Evolutionary conservation across 2,329 filamentous ascomycete genomes (phyloP), one percentile per base, ranked within the genome.

Genomic region (Fusarium verticillioides): DNA sequence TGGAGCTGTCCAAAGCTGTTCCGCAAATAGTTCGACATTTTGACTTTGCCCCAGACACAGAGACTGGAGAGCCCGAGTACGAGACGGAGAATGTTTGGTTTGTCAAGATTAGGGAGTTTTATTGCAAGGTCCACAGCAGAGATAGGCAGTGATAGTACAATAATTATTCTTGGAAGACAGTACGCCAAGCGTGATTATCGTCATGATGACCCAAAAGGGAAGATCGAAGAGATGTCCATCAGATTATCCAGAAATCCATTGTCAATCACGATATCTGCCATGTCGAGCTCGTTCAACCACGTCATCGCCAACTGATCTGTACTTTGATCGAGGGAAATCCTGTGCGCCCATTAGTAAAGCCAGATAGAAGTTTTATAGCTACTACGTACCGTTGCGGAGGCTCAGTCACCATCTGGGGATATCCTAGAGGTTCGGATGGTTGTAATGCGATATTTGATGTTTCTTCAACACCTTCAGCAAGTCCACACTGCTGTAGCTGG

Each of bases 281-380:
- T 56, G 8, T 43, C 37, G 6, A 56, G 52, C 19, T 56, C 52
- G 30, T 56, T 56, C 26, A 56, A 56, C 52, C 52, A 56, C 2
- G 52, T 42, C 21, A 30, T 56, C 4, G 52, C 52, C 2, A 56
- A 9, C 1, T 56, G 52, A 32, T 56, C 37, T 2, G 52, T 56
- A 26, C 37, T 42, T 3, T 56, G 36, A 4, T 28, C 21, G 2
- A 56, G 19, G 0, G 21, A 43, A 19, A 56, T 42, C 8, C 52
- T 56, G 4, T 8, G 11, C 1, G 19, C 3, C 18, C 6, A 9
- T 54, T 11, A 54, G 16, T n/a, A 30, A 9, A 11, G 9, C 36
- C 4, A 1, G 0, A 5, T 9, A 1, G 8, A 5, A 13, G 7
- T 9, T 40, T 4, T 7, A 3, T 1, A 54, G 0, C 2, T 19